Evolutionary conservation across 2,329 filamentous ascomycete species (phyloP), one percentile per base, ranked within the genome.

Genomic region (Fusarium sulawesiense): DNA sequence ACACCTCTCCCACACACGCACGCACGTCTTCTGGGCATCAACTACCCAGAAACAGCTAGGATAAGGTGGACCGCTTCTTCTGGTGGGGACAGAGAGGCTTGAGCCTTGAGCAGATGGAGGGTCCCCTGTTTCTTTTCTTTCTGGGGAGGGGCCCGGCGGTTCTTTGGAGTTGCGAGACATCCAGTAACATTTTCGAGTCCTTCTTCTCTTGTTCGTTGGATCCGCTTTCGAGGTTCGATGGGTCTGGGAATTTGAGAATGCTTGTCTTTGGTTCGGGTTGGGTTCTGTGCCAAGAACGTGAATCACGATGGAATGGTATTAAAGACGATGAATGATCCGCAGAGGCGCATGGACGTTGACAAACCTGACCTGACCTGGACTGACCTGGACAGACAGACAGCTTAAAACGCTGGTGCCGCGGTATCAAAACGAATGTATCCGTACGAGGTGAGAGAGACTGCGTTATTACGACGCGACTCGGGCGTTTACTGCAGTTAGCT

Each of bases 151-250:
- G 63, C 32, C 32, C 53, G 64, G 61, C 63, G 58, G 48, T 62
- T 61, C 61, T 67, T 30, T 48, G 57, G 58, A 60, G 51, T 58
- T 58, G 50, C 40, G 44, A 57, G 68, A 29, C 40, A 61, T 54
- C 45, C 44, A 51, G 48, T 51, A 40, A 27, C 32, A 51, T 51
- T 51, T 46, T 61, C 56, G 62, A 49, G 60, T 70, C 64, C 64
- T 59, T 67, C 64, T 64, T 72, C 48, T 49, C 51, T 61, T 73
- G 21, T 51, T 51, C 48, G 32, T 20, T 27, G 68, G 63, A 61
- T 68, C 72, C 59, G 68, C 59, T 61, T 64, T 64, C 55, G 70
- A 60, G 67, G 68, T 68, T 51, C 21, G 53, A 71, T 59, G 68
- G 68, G 68, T 42, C 60, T 47, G 47, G 53, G 42, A 64, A 57